Conservation (phyloP, 1,139 yeast genomes). For the Spathaspora sp. region DNA sequence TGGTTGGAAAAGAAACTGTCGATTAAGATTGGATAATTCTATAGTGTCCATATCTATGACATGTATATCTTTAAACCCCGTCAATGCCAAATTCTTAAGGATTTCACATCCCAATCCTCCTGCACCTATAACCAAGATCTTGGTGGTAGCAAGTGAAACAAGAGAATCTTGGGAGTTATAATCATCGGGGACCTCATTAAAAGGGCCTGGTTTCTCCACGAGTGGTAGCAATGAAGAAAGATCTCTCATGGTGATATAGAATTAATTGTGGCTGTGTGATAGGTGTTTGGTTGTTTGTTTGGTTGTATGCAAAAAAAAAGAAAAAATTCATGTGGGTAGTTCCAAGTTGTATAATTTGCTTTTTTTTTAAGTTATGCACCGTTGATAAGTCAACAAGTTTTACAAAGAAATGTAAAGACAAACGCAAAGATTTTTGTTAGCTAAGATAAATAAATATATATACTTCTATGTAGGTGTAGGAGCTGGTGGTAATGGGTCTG, state of each 20-base stretch:
- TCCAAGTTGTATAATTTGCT: too few species aligned
- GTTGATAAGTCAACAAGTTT: too few species aligned
- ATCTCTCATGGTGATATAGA: slow-evolving; percentile 8
- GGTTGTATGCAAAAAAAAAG: too few species aligned
- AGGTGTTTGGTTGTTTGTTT: background rate
- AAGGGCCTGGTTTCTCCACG: slow-evolving; percentile 36
- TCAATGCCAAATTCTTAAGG: slow-evolving; percentile 74
- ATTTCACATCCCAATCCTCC: slow-evolving; percentile 97
- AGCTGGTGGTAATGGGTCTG: background rate
- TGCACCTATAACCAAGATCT: slow-evolving; percentile 73
- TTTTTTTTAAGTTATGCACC: too few species aligned
- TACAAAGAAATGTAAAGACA: too few species aligned
- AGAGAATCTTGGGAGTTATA: slow-evolving; percentile 27
- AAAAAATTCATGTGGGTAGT: too few species aligned
- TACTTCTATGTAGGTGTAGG: slow-evolving; percentile 4
- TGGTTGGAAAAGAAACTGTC: slow-evolving; percentile 81
- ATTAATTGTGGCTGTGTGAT: background rate
- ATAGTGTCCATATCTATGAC: slow-evolving; percentile 96
- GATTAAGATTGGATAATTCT: slow-evolving; percentile 82
- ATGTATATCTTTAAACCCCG: slow-evolving; percentile 73
- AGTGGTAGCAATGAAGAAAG: slow-evolving; percentile 23
- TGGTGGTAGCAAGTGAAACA: slow-evolving; percentile 26
- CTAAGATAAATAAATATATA: too few species aligned
- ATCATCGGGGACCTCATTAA: slow-evolving; percentile 40
- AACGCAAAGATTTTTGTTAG: background rate